Conservation (phyloP, 371 early-diverging fungal species). For the Dichotomocladium elegans region DNA sequence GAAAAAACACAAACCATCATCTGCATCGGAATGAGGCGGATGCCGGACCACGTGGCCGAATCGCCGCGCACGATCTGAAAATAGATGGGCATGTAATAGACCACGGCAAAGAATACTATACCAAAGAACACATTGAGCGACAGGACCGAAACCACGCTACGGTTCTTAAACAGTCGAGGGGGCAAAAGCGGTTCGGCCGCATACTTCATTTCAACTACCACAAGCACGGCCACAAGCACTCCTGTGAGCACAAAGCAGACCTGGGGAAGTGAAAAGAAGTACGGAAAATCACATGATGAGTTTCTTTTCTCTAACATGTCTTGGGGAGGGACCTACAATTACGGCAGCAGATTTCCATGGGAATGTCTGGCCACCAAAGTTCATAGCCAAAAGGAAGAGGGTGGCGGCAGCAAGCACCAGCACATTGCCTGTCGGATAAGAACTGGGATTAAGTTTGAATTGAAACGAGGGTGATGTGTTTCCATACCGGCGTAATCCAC, state of each 20-base stretch:
- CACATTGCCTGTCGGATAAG: slow-evolving; percentile 32
- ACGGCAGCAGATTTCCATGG: slow-evolving; percentile 65
- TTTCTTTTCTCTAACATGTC: no score
- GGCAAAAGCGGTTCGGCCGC: slow-evolving; percentile 60
- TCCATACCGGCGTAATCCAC: slow-evolving; percentile 29
- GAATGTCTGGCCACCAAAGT: slow-evolving; percentile 47
- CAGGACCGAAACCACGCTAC: slow-evolving; percentile 41
- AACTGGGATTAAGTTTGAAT: no score
- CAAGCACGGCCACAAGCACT: slow-evolving; percentile 32
- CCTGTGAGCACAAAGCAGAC: slow-evolving; percentile 48
- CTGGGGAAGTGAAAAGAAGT: not conserved
- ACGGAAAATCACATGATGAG: not conserved
- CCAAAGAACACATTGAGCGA: slow-evolving; percentile 53
- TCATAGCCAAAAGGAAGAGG: slow-evolving; percentile 40
- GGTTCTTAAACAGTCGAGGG: slow-evolving; percentile 47
- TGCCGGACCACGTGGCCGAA: slow-evolving; percentile 52
- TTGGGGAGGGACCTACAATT: slow-evolving; percentile 27
- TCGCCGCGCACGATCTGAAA: slow-evolving; percentile 68
- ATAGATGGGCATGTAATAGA: slow-evolving; percentile 71
- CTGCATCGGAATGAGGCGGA: slow-evolving; percentile 48
- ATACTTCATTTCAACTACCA: slow-evolving; percentile 43
- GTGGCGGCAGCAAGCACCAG: slow-evolving; percentile 37
- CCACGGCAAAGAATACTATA: slow-evolving; percentile 47
- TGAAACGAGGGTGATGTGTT: not conserved
- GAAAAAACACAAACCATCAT: slow-evolving; percentile 33